Evolutionary conservation across 192 early-diverging fungal genomes (phyloP).

Genomic region (Pilobolus umbonatus): DNA sequence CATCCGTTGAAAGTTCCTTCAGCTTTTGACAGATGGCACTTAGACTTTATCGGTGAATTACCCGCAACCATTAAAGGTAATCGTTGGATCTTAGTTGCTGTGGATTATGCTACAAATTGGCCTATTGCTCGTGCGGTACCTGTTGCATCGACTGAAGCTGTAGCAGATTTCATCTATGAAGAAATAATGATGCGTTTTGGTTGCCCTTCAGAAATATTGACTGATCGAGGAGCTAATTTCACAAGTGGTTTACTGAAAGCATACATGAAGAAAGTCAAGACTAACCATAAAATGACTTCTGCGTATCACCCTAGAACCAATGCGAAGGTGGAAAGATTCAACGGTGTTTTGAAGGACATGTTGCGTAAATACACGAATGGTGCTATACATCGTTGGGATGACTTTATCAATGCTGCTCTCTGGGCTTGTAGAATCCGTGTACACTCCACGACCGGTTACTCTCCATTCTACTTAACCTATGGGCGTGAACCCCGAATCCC

Average conservation of each 20-base stretch:
- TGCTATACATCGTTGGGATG: conserved; percentile 13
- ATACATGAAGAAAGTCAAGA: not conserved
- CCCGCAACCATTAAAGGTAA: conserved; percentile 5
- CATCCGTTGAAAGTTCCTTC: not conserved
- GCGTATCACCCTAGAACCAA: conserved; percentile 25
- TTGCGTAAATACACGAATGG: conserved; percentile 14
- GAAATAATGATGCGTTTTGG: conserved; percentile 26
- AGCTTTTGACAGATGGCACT: conserved; percentile 10
- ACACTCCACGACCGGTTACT: not conserved
- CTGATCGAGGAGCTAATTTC: conserved; percentile 22
- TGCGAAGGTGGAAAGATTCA: conserved; percentile 17
- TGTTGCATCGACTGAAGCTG: conserved; percentile 7
- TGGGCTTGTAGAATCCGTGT: conserved; percentile 9
- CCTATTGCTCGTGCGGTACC: conserved; percentile 20
- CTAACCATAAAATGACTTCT: conserved; percentile 11
- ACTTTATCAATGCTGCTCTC: conserved; percentile 12
- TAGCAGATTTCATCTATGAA: conserved; percentile 22
- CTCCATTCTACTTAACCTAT: conserved; percentile 21
- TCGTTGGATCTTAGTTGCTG: conserved; percentile 20
- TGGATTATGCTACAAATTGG: conserved; percentile 35
- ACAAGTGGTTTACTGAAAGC: not conserved
- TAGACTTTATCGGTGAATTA: conserved; percentile 15
- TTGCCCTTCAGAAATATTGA: conserved; percentile 14
- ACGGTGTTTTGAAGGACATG: conserved; percentile 13
- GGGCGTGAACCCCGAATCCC: conserved; percentile 20